phyloP scores from a whole-genome alignment of 2,329 filamentous ascomycete species.

The Venturia effusa region DNA sequence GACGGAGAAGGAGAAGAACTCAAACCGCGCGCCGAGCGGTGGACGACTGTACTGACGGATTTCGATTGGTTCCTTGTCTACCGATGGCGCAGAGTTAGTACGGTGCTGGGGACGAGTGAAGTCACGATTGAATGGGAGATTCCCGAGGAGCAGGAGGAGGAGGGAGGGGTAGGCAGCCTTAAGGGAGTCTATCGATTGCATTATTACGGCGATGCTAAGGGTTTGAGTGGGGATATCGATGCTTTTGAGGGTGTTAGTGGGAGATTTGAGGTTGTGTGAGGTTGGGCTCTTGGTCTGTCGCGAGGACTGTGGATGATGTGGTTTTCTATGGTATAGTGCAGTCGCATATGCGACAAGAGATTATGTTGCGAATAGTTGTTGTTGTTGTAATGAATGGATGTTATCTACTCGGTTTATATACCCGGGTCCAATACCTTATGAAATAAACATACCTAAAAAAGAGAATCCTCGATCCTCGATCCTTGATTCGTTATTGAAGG shows the following conservation, averaged over 20 bases:
- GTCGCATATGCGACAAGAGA: no score
- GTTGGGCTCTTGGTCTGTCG: no score
- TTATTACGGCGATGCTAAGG: constrained; percentile 80
- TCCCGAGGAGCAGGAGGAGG: constrained; percentile 29
- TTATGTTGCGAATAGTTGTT: no score
- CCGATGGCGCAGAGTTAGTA: constrained; percentile 64
- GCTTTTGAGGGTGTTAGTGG: constrained; percentile 57
- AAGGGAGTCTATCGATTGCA: constrained; percentile 63
- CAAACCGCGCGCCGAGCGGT: constrained; percentile 27
- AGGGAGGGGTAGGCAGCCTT: no score
- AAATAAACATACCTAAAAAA: no score
- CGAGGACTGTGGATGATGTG: not conserved
- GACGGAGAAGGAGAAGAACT: constrained; percentile 6
- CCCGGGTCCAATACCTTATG: no score
- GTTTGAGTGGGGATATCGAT: constrained; percentile 47
- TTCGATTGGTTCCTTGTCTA: constrained; percentile 76
- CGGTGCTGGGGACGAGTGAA: constrained; percentile 62
- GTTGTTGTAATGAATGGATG: no score
- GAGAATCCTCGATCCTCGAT: no score
- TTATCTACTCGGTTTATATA: no score
- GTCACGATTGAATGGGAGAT: constrained; percentile 75
- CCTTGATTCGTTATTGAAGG: no score
- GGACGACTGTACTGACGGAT: constrained; percentile 61
- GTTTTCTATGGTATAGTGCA: not conserved
- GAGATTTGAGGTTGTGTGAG: not conserved